Conservation (phyloP, 164 flowering plant species). For the Buxus sempervirens region DNA sequence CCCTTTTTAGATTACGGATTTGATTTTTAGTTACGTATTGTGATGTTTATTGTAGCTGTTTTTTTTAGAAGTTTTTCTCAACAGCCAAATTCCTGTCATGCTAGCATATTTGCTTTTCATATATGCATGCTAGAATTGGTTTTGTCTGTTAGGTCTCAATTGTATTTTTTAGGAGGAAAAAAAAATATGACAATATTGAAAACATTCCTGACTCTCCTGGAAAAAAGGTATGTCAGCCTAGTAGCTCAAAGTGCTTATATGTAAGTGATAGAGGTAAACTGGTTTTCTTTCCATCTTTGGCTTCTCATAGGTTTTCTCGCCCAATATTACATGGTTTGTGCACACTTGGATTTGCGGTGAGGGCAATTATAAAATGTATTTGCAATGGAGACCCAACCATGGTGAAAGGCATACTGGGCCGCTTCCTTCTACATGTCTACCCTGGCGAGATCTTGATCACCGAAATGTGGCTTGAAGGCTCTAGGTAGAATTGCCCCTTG, state of each 20-base stretch:
- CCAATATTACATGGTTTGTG: constrained; percentile 95
- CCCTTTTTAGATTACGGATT: too few relatives aligned
- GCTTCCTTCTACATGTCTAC: constrained; percentile 84
- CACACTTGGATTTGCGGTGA: constrained; percentile 87
- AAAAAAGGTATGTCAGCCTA: not conserved
- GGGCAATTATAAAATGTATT: constrained; percentile 69
- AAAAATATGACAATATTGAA: too few relatives aligned
- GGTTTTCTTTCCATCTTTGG: not conserved
- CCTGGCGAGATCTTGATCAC: constrained; percentile 90
- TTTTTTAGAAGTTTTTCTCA: too few relatives aligned
- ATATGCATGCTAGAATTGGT: too few relatives aligned
- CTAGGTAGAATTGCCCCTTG: constrained; percentile 37
- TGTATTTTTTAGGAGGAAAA: too few relatives aligned
- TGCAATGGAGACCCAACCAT: constrained; percentile 67
- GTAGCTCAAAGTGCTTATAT: not conserved
- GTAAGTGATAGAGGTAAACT: not conserved
- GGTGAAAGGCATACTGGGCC: constrained; percentile 61
- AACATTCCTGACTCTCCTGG: not conserved
- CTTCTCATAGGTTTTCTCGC: constrained; percentile 62
- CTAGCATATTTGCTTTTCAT: too few relatives aligned
- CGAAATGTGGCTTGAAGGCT: constrained; percentile 89
- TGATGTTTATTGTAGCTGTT: too few relatives aligned
- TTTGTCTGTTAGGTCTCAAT: too few relatives aligned
- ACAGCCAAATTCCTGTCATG: too few relatives aligned
- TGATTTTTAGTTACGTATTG: too few relatives aligned